phyloP scores from a whole-genome alignment of 108 stramenopile species.

The Skeletonema marinoi region DNA sequence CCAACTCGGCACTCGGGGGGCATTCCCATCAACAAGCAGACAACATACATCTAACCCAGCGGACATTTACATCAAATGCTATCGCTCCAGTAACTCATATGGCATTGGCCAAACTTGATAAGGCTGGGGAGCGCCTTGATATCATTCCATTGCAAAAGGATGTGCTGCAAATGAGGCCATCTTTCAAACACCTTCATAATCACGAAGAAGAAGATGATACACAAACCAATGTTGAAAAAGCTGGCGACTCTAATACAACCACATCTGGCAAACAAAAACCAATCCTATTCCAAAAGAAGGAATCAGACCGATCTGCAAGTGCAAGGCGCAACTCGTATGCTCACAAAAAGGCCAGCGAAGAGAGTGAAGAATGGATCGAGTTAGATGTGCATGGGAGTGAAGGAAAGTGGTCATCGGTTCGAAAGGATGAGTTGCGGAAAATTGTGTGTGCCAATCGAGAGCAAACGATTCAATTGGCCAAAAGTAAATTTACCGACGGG shows the following conservation, averaged over 20 bases:
- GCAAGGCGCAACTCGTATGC: conserved; percentile 80
- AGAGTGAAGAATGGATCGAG: conserved; percentile 83
- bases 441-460: conserved; percentile 30
- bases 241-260: not conserved
- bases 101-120: conserved; percentile 74
- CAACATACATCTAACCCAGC: conserved; percentile 43
- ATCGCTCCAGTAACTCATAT: conserved; percentile 80
- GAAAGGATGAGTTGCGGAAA: conserved; percentile 32
- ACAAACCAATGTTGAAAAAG: conserved; percentile 15
- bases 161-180: conserved; percentile 51
- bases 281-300: conserved; percentile 82
- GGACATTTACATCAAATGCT: conserved; percentile 70
- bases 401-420: conserved; percentile 18
- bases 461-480: conserved; percentile 15
- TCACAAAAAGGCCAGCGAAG: conserved; percentile 81
- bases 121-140: conserved; percentile 23
- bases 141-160: conserved; percentile 19
- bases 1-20: conserved; percentile 23
- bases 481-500: not conserved
- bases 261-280: conserved; percentile 43
- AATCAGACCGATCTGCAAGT: conserved; percentile 75
- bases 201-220: conserved; percentile 54
- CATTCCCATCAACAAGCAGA: conserved; percentile 17
- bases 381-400: conserved; percentile 59
- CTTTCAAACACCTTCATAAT: conserved; percentile 40